A percentile compares a stretch with the other conserved stretches of the same genome.
Evolutionary conservation across 768 basidiomycete genomes (phyloP).

Genomic region (Trametes punicea): DNA sequence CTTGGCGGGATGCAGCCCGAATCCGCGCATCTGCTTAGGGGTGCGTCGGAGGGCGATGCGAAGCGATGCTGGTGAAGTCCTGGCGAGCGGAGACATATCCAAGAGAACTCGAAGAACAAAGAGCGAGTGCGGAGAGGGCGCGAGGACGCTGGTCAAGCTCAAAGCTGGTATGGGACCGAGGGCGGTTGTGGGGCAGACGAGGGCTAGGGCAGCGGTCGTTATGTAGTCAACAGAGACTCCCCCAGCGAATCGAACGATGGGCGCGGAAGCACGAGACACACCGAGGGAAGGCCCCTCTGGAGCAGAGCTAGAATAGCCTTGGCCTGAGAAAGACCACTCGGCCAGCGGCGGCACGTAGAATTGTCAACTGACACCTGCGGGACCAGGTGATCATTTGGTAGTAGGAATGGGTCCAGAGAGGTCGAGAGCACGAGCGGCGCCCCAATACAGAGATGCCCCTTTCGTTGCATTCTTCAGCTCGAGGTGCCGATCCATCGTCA

Average conservation of each 20-base stretch:
- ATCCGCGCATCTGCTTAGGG: constrained; percentile 8
- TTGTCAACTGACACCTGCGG: not conserved
- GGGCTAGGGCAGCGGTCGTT: not conserved
- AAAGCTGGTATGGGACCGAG: not conserved
- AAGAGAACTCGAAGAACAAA: not conserved
- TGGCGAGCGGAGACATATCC: constrained; percentile 14
- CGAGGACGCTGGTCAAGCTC: not conserved
- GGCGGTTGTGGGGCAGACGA: not conserved
- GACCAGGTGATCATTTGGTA: constrained; percentile 17
- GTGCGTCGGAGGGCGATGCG: constrained; percentile 12
- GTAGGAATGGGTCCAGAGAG: not conserved
- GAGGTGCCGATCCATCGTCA: not conserved
- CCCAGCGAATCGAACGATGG: constrained; percentile 2
- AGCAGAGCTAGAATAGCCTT: constrained; percentile 16
- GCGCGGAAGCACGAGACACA: not conserved
- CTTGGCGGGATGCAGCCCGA: constrained; percentile 10
- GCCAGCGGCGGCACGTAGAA: not conserved
- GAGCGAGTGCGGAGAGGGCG: not conserved
- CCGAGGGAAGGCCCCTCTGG: constrained; percentile 10
- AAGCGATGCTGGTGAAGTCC: constrained; percentile 8
- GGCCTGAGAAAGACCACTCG: constrained; percentile 12
- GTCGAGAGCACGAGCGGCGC: constrained; percentile 7
- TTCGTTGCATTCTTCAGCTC: not conserved
- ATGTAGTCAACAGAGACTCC: constrained; percentile 3
- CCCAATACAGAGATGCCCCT: not conserved